phyloP scores from a whole-genome alignment of 129 eudicot genomes.

The Artemisia annua region DNA sequence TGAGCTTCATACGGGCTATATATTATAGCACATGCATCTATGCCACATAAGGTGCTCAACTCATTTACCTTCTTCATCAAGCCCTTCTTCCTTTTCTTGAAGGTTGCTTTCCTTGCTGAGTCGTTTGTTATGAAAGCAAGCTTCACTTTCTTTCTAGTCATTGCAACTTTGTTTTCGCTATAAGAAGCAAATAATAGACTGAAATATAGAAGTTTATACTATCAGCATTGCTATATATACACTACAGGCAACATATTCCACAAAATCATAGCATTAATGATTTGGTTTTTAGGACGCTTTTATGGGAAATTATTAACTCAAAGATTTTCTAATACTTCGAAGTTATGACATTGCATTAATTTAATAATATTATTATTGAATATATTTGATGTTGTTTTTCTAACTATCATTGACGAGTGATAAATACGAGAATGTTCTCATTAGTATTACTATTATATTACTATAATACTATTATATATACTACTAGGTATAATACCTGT shows the following conservation, averaged over 20 bases:
- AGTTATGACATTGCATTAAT: conserved; percentile 18
- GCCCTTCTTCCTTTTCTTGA: conserved; percentile 46
- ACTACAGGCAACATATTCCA: conserved; percentile 6
- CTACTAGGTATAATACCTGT: too few relatives aligned
- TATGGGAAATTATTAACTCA: conserved; percentile 20
- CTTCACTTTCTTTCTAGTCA: conserved; percentile 44
- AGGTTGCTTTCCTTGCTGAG: conserved; percentile 39
- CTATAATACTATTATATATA: too few relatives aligned
- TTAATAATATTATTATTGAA: neutral
- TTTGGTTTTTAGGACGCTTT: neutral
- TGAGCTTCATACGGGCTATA: conserved; percentile 32
- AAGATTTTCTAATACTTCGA: conserved; percentile 7
- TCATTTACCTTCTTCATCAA: conserved; percentile 47
- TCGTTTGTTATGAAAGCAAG: conserved; percentile 37
- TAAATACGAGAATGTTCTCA: neutral
- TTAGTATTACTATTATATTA: too few relatives aligned
- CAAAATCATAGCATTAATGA: conserved; percentile 9
- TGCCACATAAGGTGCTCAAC: conserved; percentile 39
- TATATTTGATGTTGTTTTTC: conserved; percentile 18
- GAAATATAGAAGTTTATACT: conserved; percentile 33
- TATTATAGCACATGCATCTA: conserved; percentile 37
- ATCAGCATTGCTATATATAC: conserved; percentile 29
- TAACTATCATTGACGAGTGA: neutral
- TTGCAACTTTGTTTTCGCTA: conserved; percentile 10
- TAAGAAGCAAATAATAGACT: conserved; percentile 21